These are phyloP conservation scores for Globisporangium spiculum DNA, from an alignment of 352 stramenopile genomes.

Conservation along the genomic window DNA sequence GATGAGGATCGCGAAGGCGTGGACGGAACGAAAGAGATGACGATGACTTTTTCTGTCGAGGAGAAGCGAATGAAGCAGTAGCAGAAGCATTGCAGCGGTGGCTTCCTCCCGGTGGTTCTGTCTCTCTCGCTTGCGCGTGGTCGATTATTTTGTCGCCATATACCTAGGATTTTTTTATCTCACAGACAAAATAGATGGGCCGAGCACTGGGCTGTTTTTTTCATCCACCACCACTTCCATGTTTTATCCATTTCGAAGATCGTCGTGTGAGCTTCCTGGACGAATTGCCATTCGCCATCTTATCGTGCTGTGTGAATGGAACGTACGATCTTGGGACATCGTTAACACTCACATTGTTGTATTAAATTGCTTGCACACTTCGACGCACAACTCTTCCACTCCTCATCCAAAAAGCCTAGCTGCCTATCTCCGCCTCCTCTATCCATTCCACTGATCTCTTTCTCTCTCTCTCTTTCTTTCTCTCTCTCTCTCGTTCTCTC, in stretches of 20 bases:
- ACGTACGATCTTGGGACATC: neutral
- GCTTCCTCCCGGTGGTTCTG: neutral
- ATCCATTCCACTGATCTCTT: too few species aligned
- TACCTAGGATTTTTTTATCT: neutral
- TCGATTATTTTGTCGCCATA: neutral
- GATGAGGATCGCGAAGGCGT: neutral
- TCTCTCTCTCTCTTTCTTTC: neutral
- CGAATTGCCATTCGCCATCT: neutral
- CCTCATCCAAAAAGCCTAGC: neutral
- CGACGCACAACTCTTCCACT: neutral
- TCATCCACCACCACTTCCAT: neutral
- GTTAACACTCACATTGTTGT: neutral
- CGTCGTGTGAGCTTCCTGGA: neutral
- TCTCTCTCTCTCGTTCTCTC: neutral
- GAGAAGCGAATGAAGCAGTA: neutral
- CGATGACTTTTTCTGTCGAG: neutral
- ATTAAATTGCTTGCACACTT: neutral
- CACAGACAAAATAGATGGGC: neutral
- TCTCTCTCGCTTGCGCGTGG: neutral
- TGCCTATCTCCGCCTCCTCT: too few species aligned
- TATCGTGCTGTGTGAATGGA: neutral
- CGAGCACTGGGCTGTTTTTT: constrained; percentile 1
- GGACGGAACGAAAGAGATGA: neutral
- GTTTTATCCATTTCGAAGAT: neutral
- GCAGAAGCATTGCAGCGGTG: neutral